These are phyloP conservation scores for Amylocarpus encephaloides DNA, from an alignment of 2,329 filamentous ascomycete genomes.

Conservation along the genomic window DNA sequence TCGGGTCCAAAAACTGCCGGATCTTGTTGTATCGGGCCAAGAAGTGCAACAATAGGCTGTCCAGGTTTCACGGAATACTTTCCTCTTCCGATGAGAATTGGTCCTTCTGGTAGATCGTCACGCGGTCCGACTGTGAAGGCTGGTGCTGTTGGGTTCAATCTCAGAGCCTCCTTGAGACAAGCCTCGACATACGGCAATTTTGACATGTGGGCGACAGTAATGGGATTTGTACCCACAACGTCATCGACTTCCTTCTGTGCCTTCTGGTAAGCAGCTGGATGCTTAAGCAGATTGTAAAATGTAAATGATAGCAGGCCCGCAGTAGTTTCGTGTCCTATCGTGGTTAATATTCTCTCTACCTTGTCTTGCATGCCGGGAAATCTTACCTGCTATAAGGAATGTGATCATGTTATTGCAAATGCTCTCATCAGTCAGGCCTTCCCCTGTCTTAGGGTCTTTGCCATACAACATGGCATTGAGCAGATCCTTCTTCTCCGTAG, in stretches of 20 bases:
- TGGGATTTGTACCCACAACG: constrained; percentile 42
- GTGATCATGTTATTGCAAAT: constrained; percentile 68
- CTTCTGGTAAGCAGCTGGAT: constrained; percentile 39
- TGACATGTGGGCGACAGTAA: constrained; percentile 42
- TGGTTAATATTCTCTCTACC: constrained; percentile 18
- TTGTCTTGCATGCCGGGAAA: constrained; percentile 47
- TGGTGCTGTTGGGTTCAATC: constrained; percentile 55
- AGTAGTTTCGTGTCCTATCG: constrained; percentile 60
- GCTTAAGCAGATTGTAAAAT: constrained; percentile 46
- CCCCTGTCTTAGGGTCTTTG: constrained; percentile 59
- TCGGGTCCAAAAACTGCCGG: constrained; percentile 60
- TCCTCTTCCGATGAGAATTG: constrained; percentile 37
- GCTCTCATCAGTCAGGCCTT: constrained; percentile 54
- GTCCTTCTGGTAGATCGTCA: constrained; percentile 29
- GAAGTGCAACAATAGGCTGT: constrained; percentile 42
- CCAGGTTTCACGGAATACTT: constrained; percentile 38
- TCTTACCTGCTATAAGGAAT: constrained; percentile 48
- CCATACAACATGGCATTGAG: constrained; percentile 64
- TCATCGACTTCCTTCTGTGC: constrained; percentile 48
- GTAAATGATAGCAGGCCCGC: constrained; percentile 45
- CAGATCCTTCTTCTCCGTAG: constrained; percentile 57
- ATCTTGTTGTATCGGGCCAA: constrained; percentile 55
- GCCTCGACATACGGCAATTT: constrained; percentile 60
- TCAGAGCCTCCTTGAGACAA: constrained; percentile 59
- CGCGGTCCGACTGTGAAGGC: constrained; percentile 44